These are phyloP conservation scores for Scheffersomyces titani DNA, from an alignment of 1,139 yeast genomes.

Conservation along the genomic window DNA sequence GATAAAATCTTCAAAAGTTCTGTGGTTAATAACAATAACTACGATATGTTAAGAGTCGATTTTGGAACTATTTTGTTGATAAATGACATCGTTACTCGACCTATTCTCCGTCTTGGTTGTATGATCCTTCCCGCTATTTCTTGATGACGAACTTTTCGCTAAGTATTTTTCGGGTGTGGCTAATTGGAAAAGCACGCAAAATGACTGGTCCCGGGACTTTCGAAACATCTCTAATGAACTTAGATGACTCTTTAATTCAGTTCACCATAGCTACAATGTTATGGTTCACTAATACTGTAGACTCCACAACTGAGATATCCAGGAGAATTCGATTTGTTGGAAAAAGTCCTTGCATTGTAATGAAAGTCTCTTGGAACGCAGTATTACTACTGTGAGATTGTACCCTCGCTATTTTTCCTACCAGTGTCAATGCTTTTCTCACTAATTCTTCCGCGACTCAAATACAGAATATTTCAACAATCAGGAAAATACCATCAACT, in stretches of 20 bases:
- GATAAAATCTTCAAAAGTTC: not conserved
- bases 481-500: not conserved
- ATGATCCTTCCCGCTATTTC: not conserved
- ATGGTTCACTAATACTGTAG: too few relatives aligned
- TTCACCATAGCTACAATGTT: too few relatives aligned
- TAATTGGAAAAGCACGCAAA: not conserved
- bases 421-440: not conserved
- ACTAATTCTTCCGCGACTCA: not conserved
- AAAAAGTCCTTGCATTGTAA: too few relatives aligned
- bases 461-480: not conserved
- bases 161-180: not conserved
- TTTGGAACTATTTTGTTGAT: too few relatives aligned
- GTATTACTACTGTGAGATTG: not conserved
- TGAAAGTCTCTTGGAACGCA: not conserved
- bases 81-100: not conserved
- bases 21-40: not conserved
- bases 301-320: too few relatives aligned
- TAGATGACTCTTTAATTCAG: too few relatives aligned
- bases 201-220: not conserved
- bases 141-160: not conserved
- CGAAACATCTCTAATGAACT: not conserved
- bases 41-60: not conserved
- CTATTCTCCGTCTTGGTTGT: not conserved
- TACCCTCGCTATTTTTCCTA: not conserved
- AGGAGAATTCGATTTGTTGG: too few relatives aligned